Percentiles rank a stretch among this genome's conserved stretches.
These are phyloP conservation scores for Podila horticola DNA, from an alignment of 192 early-diverging fungal genomes.

Conservation along the genomic window DNA sequence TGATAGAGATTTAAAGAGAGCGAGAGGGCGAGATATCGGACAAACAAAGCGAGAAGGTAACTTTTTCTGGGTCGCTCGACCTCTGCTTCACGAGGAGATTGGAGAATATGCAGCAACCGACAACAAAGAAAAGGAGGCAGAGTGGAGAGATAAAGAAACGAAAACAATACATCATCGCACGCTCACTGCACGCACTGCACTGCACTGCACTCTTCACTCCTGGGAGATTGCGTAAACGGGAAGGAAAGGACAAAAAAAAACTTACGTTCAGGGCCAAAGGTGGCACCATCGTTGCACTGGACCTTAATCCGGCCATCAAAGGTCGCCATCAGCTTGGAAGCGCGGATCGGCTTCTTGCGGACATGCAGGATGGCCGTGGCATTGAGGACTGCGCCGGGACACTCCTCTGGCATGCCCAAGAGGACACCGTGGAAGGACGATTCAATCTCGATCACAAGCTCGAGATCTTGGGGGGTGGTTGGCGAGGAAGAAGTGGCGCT, in stretches of 20 bases:
- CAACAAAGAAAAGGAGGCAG: too few species aligned
- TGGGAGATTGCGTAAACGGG: not conserved
- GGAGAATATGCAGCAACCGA: too few species aligned
- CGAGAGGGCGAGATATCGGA: too few species aligned
- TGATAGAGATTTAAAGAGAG: too few species aligned
- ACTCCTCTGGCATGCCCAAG: conserved; percentile 45
- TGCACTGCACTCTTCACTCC: too few species aligned
- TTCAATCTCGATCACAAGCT: conserved; percentile 43
- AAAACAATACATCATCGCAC: too few species aligned
- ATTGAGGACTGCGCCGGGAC: conserved; percentile 36
- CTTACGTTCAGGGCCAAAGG: conserved; percentile 50
- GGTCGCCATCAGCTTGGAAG: conserved; percentile 38
- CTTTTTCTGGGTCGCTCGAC: too few species aligned
- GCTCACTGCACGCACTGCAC: too few species aligned
- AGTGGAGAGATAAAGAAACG: too few species aligned
- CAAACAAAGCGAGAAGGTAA: too few species aligned
- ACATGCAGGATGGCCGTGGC: conserved; percentile 48
- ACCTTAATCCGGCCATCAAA: conserved; percentile 51
- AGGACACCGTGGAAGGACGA: conserved; percentile 48
- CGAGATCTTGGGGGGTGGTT: conserved; percentile 22
- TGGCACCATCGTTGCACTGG: conserved; percentile 47
- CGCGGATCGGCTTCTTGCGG: conserved; percentile 46
- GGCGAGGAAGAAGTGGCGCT: conserved; percentile 3
- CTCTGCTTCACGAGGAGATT: too few species aligned
- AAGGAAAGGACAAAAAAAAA: not conserved